These are phyloP conservation scores for Rhodotorula diobovata DNA, from an alignment of 768 basidiomycete species.

Conservation along the genomic window DNA sequence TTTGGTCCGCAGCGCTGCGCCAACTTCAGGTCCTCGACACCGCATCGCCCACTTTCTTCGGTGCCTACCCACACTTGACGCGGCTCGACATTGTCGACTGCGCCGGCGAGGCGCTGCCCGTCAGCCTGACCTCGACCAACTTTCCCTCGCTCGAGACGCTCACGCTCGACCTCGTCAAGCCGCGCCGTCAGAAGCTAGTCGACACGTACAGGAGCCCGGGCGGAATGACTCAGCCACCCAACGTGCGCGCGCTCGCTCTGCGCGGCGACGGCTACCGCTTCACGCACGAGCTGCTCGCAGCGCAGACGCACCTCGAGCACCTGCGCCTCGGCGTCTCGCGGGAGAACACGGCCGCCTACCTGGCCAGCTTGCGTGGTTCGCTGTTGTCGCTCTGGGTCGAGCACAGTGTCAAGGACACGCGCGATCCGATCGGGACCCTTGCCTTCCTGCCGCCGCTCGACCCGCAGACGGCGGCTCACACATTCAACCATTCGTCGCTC, in stretches of 20 bases:
- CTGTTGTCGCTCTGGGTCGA: background rate
- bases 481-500: background rate
- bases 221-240: background rate
- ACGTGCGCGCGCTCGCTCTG: background rate
- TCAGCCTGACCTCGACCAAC: background rate
- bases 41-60: background rate
- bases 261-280: background rate
- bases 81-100: background rate
- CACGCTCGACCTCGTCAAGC: background rate
- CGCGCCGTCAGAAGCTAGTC: background rate
- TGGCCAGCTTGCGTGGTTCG: background rate
- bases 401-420: too few relatives aligned
- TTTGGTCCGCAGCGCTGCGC: background rate
- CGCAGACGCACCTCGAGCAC: background rate
- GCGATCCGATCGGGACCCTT: background rate
- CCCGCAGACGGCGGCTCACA: background rate
- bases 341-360: accelerated
- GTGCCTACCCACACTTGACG: background rate
- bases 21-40: background rate
- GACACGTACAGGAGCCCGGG: accelerated
- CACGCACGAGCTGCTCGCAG: background rate
- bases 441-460: background rate
- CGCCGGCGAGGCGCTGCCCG: background rate
- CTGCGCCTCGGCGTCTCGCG: background rate
- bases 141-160: background rate